Conservation (phyloP, 179 eudicot species). For the Beta corolliflora region DNA sequence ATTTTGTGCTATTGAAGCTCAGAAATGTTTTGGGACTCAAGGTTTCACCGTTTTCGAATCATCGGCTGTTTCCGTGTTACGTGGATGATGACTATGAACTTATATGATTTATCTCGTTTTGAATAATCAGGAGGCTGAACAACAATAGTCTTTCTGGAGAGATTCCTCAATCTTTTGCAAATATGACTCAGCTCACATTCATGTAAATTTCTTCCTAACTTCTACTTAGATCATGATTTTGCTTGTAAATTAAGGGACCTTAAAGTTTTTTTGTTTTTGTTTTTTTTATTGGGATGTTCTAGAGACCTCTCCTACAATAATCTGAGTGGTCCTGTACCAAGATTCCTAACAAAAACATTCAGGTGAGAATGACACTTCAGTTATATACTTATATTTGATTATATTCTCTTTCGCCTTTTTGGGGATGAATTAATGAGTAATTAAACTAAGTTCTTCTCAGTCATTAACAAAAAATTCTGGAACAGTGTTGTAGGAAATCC, state of each 20-base stretch:
- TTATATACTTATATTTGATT: not conserved
- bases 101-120: not conserved
- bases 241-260: not conserved
- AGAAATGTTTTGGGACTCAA: no score
- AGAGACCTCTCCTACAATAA: conserved; percentile 94
- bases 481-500: conserved; percentile 81
- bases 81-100: not conserved
- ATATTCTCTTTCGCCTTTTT: not conserved
- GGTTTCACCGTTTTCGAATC: no score
- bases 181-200: conserved; percentile 71
- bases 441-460: not conserved
- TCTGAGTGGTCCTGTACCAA: conserved; percentile 89
- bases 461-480: conserved; percentile 12
- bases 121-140: conserved; percentile 64
- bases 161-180: conserved; percentile 59
- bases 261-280: not conserved
- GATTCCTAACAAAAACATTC: conserved; percentile 73
- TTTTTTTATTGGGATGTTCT: conserved; percentile 24
- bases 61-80: no score
- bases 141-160: conserved; percentile 70
- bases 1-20: no score
- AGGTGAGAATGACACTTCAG: conserved; percentile 47
- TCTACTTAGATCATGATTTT: conserved; percentile 7
- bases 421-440: not conserved
- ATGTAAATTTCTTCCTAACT: conserved; percentile 41